Evolutionary conservation across 257 asterid genomes (phyloP).

Genomic region (Forsythia suspensa): DNA sequence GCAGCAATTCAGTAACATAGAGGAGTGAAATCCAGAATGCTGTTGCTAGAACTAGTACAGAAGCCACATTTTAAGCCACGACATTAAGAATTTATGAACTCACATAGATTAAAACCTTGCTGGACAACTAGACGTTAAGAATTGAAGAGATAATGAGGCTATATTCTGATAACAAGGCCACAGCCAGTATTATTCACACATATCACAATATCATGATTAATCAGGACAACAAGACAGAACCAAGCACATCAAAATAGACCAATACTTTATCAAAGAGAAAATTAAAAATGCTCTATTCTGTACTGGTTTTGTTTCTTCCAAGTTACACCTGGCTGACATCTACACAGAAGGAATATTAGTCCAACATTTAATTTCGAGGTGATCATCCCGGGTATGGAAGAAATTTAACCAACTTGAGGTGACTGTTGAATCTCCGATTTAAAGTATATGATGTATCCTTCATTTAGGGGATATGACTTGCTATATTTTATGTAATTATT

Average conservation of each 20-base stretch:
- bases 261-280: neutral
- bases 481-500: neutral
- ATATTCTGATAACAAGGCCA: neutral
- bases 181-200: neutral
- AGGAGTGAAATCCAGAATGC: neutral
- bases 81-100: neutral
- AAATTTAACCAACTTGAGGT: neutral
- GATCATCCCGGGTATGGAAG: neutral
- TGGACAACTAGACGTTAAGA: neutral
- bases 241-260: neutral
- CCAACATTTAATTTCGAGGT: neutral
- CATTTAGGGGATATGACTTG: neutral
- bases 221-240: neutral
- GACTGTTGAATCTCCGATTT: neutral
- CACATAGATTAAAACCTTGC: neutral
- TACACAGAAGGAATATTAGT: neutral
- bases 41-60: neutral
- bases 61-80: neutral
- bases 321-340: neutral
- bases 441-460: neutral
- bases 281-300: neutral
- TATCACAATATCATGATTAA: neutral
- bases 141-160: neutral
- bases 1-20: neutral
- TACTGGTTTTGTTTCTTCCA: neutral